phyloP scores from a whole-genome alignment of 306 rosid species.

The Trifolium fragiferum region DNA sequence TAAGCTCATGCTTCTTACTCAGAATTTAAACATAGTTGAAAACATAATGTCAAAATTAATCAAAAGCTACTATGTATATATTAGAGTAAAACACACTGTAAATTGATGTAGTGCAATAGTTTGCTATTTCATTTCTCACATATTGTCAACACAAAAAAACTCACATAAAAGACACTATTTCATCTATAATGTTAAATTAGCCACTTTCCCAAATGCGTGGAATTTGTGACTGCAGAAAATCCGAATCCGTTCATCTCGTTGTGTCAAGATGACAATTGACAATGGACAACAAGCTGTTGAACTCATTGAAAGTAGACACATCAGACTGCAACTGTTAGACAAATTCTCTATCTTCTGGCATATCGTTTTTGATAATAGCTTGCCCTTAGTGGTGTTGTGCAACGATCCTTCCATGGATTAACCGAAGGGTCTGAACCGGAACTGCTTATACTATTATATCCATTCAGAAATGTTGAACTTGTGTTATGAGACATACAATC shows the following conservation, averaged over 20 bases:
- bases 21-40: conserved; percentile 5
- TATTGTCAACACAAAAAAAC: background rate
- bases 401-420: conserved; percentile 59
- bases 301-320: conserved; percentile 42
- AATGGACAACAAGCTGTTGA: conserved; percentile 69
- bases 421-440: conserved; percentile 60
- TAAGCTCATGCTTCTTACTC: conserved; percentile 15
- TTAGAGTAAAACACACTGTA: conserved; percentile 33
- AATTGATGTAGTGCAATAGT: conserved; percentile 37
- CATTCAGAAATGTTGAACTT: conserved; percentile 48
- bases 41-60: conserved; percentile 11
- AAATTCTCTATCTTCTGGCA: conserved; percentile 28
- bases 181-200: conserved; percentile 36
- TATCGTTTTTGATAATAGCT: conserved; percentile 50
- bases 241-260: conserved; percentile 11
- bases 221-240: background rate
- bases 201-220: background rate
- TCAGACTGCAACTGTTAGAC: conserved; percentile 28
- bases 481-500: conserved; percentile 51
- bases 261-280: conserved; percentile 28
- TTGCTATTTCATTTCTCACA: conserved; percentile 38
- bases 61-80: background rate
- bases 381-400: conserved; percentile 54
- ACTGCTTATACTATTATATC: conserved; percentile 58
- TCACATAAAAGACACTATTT: conserved; percentile 38